Evolutionary conservation across 2,329 filamentous ascomycete genomes (phyloP).

Genomic region (Neoascochyta sp.): DNA sequence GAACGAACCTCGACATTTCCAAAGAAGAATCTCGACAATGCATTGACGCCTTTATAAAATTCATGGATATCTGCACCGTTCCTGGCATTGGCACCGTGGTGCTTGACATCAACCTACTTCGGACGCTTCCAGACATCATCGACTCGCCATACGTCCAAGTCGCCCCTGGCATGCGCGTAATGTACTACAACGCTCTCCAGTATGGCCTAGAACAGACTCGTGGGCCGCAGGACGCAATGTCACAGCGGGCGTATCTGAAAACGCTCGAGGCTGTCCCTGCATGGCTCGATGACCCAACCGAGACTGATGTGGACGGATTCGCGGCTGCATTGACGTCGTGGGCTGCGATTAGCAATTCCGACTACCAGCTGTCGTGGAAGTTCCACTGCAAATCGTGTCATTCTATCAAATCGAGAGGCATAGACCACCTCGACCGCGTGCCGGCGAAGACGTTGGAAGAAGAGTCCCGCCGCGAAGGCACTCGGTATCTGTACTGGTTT

Average conservation of each 20-base stretch:
- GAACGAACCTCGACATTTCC: slow-evolving; percentile 13
- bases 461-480: slow-evolving; percentile 13
- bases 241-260: slow-evolving; percentile 24
- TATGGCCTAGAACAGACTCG: slow-evolving; percentile 18
- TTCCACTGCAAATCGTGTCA: slow-evolving; percentile 29
- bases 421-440: slow-evolving; percentile 19
- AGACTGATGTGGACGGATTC: slow-evolving; percentile 16
- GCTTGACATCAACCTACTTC: slow-evolving; percentile 16
- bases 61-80: slow-evolving; percentile 14
- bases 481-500: slow-evolving; percentile 24
- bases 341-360: slow-evolving; percentile 24
- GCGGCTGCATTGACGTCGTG: slow-evolving; percentile 21
- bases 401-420: slow-evolving; percentile 15
- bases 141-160: slow-evolving; percentile 26
- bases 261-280: slow-evolving; percentile 23
- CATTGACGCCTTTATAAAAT: slow-evolving; percentile 18
- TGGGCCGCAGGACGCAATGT: slow-evolving; percentile 11
- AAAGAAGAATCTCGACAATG: slow-evolving; percentile 16
- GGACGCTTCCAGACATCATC: slow-evolving; percentile 21
- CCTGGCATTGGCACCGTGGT: slow-evolving; percentile 15
- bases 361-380: slow-evolving; percentile 29
- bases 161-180: slow-evolving; percentile 21
- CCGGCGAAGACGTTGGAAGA: slow-evolving; percentile 21
- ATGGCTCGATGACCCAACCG: slow-evolving; percentile 19
- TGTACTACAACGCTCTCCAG: slow-evolving; percentile 28